Evolutionary conservation across 1,284 basidiomycete species (phyloP).

Genomic region (Pisolithus thermaeus): DNA sequence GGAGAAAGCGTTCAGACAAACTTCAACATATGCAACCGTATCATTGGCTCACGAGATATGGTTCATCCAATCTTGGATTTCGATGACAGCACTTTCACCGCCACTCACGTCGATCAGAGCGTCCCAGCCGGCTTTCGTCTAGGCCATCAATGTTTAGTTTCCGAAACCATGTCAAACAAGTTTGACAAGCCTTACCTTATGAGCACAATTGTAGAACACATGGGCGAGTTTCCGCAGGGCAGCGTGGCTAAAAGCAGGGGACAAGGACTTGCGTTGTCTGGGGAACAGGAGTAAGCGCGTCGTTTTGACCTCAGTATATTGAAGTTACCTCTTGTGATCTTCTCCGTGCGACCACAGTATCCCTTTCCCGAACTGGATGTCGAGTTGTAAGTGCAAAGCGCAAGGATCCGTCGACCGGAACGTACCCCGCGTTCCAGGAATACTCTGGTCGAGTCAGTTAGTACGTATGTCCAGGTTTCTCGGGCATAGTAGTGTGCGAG

Average conservation of each 20-base stretch:
- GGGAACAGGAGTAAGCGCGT: not conserved
- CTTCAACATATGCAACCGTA: not conserved
- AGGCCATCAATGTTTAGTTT: not conserved
- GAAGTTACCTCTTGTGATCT: slow-evolving; percentile 1
- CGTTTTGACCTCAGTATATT: not conserved
- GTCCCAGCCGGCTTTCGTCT: slow-evolving; percentile 53
- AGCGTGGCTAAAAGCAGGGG: slow-evolving; percentile 13
- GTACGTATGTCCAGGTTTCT: slow-evolving; percentile 35
- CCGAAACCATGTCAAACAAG: too few species aligned
- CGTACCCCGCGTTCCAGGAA: slow-evolving; percentile 13
- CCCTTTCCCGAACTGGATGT: not conserved
- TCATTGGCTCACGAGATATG: not conserved
- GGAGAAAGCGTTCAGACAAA: not conserved
- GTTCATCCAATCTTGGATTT: slow-evolving; percentile 43
- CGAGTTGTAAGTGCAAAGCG: not conserved
- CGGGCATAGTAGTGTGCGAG: slow-evolving; percentile 15
- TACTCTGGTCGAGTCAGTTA: slow-evolving; percentile 2
- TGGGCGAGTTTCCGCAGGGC: too few species aligned
- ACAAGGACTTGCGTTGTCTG: slow-evolving; percentile 36
- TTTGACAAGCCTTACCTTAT: slow-evolving; percentile 16
- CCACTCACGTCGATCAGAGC: slow-evolving; percentile 31
- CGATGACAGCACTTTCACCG: slow-evolving; percentile 34
- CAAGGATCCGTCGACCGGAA: slow-evolving; percentile 16
- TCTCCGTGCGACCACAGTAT: slow-evolving; percentile 5
- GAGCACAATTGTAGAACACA: too few species aligned